phyloP scores from a whole-genome alignment of 2,329 filamentous ascomycete genomes.

The Arachnomyces sp. region DNA sequence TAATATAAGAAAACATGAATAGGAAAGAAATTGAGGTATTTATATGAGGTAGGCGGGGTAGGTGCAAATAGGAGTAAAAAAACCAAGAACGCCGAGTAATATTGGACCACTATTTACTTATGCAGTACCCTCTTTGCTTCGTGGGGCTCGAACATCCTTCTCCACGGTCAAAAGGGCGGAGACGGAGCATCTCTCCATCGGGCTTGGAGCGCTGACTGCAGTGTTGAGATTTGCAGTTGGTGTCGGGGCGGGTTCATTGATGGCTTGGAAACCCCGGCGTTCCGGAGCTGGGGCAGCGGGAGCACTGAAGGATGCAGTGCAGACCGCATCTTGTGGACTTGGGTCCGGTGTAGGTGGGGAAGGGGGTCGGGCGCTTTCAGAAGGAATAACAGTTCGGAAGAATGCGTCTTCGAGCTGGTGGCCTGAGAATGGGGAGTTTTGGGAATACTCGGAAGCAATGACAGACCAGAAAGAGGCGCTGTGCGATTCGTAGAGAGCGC shows the following conservation, averaged over 20 bases:
- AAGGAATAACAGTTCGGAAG: slow-evolving; percentile 9
- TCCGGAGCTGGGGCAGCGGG: slow-evolving; percentile 1
- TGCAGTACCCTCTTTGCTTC: too few relatives aligned
- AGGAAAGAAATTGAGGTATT: too few relatives aligned
- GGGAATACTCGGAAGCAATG: slow-evolving; percentile 60
- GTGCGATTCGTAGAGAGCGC: slow-evolving; percentile 62
- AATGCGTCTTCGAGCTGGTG: slow-evolving; percentile 19
- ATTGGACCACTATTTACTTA: too few relatives aligned
- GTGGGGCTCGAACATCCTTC: slow-evolving; percentile 12
- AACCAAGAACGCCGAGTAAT: too few relatives aligned
- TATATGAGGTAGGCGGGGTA: too few relatives aligned
- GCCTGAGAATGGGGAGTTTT: slow-evolving; percentile 10
- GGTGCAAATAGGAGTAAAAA: too few relatives aligned
- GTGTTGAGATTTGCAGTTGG: slow-evolving; percentile 2
- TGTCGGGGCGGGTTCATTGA: slow-evolving; percentile 8
- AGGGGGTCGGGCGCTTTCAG: slow-evolving; percentile 3
- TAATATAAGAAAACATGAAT: too few relatives aligned
- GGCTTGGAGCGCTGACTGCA: slow-evolving; percentile 7
- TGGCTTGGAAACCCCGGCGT: slow-evolving; percentile 12
- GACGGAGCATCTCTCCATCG: slow-evolving; percentile 18
- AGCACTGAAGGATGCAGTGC: slow-evolving; percentile 2
- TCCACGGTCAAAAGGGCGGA: slow-evolving; percentile 17
- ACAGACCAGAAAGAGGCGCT: slow-evolving; percentile 65
- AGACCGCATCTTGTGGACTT: slow-evolving; percentile 13
- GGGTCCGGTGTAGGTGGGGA: slow-evolving; percentile 17